Conservation (phyloP, 225 moss, liverwort and hornwort species). For the Takakia lepidozioides region DNA sequence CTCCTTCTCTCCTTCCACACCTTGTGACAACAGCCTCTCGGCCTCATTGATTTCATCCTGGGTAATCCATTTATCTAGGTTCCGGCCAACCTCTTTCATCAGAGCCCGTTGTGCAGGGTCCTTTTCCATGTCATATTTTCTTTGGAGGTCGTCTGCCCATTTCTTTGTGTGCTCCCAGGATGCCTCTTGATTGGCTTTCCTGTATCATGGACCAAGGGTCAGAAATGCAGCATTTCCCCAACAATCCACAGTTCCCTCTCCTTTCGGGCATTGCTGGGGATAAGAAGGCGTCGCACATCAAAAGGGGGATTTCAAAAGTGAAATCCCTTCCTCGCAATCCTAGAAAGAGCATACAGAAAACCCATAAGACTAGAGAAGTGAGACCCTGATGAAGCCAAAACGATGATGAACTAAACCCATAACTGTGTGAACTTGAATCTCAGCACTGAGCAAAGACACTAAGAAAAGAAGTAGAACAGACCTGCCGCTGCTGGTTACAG, state of each 20-base stretch:
- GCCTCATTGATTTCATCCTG: constrained; percentile 86
- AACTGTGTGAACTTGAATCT: too few species aligned
- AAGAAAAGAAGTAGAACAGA: background rate
- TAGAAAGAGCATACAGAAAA: too few species aligned
- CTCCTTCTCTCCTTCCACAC: constrained; percentile 74
- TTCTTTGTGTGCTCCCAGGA: constrained; percentile 86
- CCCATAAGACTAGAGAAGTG: too few species aligned
- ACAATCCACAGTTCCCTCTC: too few species aligned
- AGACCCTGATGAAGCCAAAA: background rate
- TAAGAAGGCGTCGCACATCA: too few species aligned
- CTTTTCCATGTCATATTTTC: constrained; percentile 74
- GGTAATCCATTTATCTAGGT: constrained; percentile 93
- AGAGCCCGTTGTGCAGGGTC: constrained; percentile 48
- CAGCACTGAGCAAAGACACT: too few species aligned
- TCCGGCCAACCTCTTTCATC: constrained; percentile 84
- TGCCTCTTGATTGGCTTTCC: constrained; percentile 24
- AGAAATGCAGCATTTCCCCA: too few species aligned
- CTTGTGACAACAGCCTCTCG: constrained; percentile 61
- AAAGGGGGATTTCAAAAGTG: too few species aligned
- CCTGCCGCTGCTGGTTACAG: constrained; percentile 31
- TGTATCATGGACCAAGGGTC: too few species aligned
- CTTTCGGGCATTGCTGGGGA: too few species aligned
- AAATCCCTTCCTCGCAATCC: too few species aligned
- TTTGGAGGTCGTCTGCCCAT: constrained; percentile 81
- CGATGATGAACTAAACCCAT: too few species aligned